Conservation (phyloP, 139 green algal species). For the Desmodesmus armatus region DNA sequence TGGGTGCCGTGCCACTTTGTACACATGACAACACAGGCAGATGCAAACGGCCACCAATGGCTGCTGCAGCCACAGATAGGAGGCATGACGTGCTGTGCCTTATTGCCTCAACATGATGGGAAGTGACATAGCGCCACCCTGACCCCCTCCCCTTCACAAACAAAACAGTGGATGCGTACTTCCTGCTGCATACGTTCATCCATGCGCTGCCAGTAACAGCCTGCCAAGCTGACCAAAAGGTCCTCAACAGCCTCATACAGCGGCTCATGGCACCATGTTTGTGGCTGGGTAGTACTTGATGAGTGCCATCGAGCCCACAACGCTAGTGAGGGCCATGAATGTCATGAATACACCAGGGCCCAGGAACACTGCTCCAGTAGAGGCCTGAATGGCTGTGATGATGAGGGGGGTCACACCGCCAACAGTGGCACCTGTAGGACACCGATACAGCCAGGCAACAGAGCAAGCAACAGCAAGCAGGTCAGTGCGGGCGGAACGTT, state of each 20-base stretch:
- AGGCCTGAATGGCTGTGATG: slow-evolving; percentile 43
- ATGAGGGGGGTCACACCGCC: slow-evolving; percentile 20
- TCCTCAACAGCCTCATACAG: background rate
- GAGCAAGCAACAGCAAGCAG: background rate
- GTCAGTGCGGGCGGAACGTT: background rate
- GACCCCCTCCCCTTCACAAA: too few relatives aligned
- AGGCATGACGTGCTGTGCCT: too few relatives aligned
- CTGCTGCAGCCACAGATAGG: too few relatives aligned
- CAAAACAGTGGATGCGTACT: too few relatives aligned
- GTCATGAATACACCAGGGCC: slow-evolving; percentile 33
- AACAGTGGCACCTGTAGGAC: slow-evolving; percentile 36
- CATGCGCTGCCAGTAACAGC: too few relatives aligned
- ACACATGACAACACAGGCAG: too few relatives aligned
- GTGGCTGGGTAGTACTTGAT: slow-evolving; percentile 21
- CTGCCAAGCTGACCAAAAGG: too few relatives aligned
- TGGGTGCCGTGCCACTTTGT: too few relatives aligned
- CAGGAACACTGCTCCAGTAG: slow-evolving; percentile 18
- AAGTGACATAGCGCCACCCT: too few relatives aligned
- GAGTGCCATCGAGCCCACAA: slow-evolving; percentile 7
- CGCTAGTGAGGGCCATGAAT: slow-evolving; percentile 22
- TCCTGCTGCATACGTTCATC: too few relatives aligned
- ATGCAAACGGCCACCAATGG: too few relatives aligned
- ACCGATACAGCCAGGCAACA: background rate
- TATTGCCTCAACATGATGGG: too few relatives aligned
- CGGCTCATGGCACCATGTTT: background rate